Base-by-base conservation (phyloP, 2,329 filamentous ascomycete species). In the Lachnellula hyalina region DNA sequence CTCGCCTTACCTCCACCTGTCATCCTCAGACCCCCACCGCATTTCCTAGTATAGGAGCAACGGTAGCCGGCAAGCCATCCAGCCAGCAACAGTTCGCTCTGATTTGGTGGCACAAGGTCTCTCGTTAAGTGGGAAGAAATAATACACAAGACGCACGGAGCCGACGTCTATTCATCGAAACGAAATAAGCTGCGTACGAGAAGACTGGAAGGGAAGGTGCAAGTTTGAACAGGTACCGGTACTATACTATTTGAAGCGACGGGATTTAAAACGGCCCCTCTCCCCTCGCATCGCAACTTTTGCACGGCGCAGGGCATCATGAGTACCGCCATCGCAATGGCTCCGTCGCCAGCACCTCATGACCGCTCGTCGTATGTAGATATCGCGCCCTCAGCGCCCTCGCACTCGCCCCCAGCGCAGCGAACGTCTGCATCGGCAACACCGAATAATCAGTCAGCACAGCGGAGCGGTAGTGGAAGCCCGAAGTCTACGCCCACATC, bases 311-410 rank as follows among this genome's bases (percentile, higher is more conserved):
- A 56, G 28, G 45, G 51, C 61, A 84, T 65, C 70, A 86, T 86
- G 83, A 86, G 82, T 75, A 77, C 83, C 70, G 82, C 81, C 72
- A 80, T 86, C 69, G 81, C 83, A 67, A 85, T 86, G 83, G 83
- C 81, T 68, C 82, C 83, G 62, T 85, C 83, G 70, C 83, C 83
- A 67, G 83, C 82, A 73, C 83, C 82, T 63, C 82, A 85, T 70
- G 83, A 86, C 70, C 76, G 82, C 69, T 74, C 80, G n/a, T 82
- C 80, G 63, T 72, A 77, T 63, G 75, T 77, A 61, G 80, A 79
- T 63, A 70, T 77, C 59, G 73, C 74, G 60, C 72, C 74, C 25
- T 63, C 67, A 5, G 61, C 61, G 45, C 55, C 59, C 28, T 50
- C 66, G 7, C 63, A 61, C 42, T 68, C 67, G 36, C 64, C 66